Percentiles rank a stretch among this genome's conserved stretches.
Conservation (phyloP, 228 moss, liverwort and hornwort species). For the Sphagnum magellanicum region DNA sequence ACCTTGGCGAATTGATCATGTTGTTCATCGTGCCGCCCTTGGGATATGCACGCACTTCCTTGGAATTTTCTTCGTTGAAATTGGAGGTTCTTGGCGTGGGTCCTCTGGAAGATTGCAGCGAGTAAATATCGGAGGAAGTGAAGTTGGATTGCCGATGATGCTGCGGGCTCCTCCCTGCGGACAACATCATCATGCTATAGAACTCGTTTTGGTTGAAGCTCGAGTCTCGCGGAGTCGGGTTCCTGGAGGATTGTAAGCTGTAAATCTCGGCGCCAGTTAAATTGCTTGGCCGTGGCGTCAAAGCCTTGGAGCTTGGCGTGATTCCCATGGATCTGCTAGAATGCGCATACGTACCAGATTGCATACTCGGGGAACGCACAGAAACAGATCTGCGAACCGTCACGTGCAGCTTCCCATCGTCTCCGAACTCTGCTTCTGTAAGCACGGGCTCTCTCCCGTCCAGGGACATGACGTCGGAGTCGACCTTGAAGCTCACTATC, state of each 20-base stretch:
- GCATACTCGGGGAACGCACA: constrained; percentile 60
- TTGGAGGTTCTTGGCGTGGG: constrained; percentile 90
- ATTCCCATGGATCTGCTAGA: constrained; percentile 46
- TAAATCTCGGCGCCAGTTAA: constrained; percentile 96
- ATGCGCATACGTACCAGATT: constrained; percentile 18
- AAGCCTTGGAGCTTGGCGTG: constrained; percentile 73
- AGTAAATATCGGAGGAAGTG: constrained; percentile 85
- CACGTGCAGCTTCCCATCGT: constrained; percentile 92
- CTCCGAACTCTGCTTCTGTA: constrained; percentile 79
- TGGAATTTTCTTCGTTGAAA: constrained; percentile 86
- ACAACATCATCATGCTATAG: constrained; percentile 63
- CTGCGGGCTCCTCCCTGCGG: constrained; percentile 36
- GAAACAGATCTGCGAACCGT: constrained; percentile 86
- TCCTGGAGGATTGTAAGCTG: constrained; percentile 84
- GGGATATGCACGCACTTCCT: constrained; percentile 55
- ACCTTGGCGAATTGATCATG: constrained; percentile 57
- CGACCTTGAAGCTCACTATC: constrained; percentile 89
- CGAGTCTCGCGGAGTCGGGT: constrained; percentile 82
- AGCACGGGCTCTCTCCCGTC: constrained; percentile 92
- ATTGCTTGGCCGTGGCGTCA: constrained; percentile 87
- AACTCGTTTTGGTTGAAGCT: constrained; percentile 92
- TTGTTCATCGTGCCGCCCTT: constrained; percentile 44
- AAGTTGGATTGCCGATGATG: constrained; percentile 41
- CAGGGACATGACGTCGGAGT: constrained; percentile 84
- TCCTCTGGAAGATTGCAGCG: constrained; percentile 83